A percentile compares a stretch with the other conserved stretches of the same genome.
phyloP scores from a whole-genome alignment of 805 yeast species.

The Saccharomycopsis sp. region DNA sequence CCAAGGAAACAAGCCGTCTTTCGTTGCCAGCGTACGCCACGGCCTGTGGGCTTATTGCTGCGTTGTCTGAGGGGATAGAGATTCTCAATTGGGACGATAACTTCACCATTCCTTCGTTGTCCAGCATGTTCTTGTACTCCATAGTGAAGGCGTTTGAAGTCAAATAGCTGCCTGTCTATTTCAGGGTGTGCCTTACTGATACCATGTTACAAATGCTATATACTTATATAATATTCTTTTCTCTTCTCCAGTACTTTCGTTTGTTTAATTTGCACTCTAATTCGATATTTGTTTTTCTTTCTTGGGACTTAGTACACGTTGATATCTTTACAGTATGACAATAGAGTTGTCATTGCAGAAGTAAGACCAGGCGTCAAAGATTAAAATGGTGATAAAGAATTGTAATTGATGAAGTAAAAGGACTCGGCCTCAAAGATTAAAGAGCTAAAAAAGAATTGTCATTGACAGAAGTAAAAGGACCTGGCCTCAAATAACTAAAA shows the following conservation, averaged over 20 bases:
- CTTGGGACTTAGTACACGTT: too few species aligned
- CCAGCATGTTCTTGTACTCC: slow-evolving; percentile 56
- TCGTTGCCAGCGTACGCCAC: slow-evolving; percentile 47
- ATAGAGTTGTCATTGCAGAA: too few species aligned
- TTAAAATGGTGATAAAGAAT: too few species aligned
- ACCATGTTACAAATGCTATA: too few species aligned
- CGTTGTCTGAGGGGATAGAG: slow-evolving; percentile 80
- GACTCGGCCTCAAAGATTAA: too few species aligned
- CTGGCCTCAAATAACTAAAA: not conserved
- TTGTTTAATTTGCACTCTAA: not conserved
- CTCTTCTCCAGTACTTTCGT: not conserved
- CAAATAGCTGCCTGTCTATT: not conserved
- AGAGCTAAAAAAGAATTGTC: too few species aligned
- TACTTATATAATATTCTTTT: not conserved
- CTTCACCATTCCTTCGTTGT: slow-evolving; percentile 85
- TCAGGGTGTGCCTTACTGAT: too few species aligned
- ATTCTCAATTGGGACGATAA: slow-evolving; percentile 81
- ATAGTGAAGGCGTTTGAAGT: slow-evolving; percentile 31
- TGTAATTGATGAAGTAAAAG: too few species aligned
- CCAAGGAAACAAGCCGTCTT: slow-evolving; percentile 50
- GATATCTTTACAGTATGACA: too few species aligned
- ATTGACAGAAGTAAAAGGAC: not conserved
- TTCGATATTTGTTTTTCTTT: not conserved
- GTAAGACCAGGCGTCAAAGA: too few species aligned
- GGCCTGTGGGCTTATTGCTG: slow-evolving; percentile 73